A percentile compares a stretch with the other conserved stretches of the same genome.
Evolutionary conservation across 768 basidiomycete species (phyloP).

Genomic region (Auricularia sp.): DNA sequence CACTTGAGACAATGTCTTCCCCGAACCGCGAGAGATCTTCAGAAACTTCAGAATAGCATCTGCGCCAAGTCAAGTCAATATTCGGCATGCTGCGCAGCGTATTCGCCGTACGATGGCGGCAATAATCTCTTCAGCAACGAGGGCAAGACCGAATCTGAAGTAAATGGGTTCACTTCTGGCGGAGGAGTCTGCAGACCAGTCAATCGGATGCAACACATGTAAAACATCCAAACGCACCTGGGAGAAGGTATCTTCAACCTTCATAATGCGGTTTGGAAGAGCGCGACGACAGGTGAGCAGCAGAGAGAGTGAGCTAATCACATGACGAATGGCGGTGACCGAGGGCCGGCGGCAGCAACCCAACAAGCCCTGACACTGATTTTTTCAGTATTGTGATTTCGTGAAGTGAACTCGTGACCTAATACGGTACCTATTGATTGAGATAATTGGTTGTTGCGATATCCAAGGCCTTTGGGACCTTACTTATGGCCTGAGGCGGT

Average conservation of each 20-base stretch:
- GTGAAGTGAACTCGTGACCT: no score
- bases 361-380: no score
- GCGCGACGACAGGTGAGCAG: no score
- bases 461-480: no score
- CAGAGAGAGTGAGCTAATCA: no score
- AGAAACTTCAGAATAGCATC: constrained; percentile 40
- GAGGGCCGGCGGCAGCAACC: no score
- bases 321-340: no score
- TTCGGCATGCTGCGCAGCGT: not conserved
- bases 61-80: constrained; percentile 12
- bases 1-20: constrained; percentile 13
- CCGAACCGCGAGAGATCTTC: constrained; percentile 54
- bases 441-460: no score
- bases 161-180: constrained; percentile 49
- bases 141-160: constrained; percentile 52
- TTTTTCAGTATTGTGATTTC: no score
- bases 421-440: no score
- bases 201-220: no score
- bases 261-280: not conserved
- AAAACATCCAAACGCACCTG: not conserved
- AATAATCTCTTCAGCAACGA: constrained; percentile 46
- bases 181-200: constrained; percentile 34
- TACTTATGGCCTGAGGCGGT: no score
- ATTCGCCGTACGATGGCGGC: constrained; percentile 30
- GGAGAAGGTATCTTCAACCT: not conserved